Conservation (phyloP, 257 asterid genomes). For the Nemophila menziesii region DNA sequence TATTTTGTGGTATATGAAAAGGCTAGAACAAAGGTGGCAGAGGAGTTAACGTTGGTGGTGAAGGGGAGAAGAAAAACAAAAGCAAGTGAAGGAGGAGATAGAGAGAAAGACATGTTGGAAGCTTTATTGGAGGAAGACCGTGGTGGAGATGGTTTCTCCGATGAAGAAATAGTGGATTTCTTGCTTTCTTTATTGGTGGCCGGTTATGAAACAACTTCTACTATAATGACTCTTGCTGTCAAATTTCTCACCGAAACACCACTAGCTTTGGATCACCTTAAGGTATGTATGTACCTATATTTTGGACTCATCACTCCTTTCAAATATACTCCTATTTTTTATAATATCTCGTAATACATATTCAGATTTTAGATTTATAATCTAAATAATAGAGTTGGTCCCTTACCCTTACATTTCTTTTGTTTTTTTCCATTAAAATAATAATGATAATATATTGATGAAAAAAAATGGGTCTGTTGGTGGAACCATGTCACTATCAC, state of each 20-base stretch:
- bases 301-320: too few species aligned
- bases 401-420: not conserved
- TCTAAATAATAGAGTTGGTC: not conserved
- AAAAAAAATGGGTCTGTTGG: not conserved
- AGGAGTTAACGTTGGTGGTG: conserved; percentile 79
- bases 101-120: conserved; percentile 78
- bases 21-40: conserved; percentile 96
- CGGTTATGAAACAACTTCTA: conserved; percentile 92
- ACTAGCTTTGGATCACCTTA: conserved; percentile 62
- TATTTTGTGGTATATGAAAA: conserved; percentile 18
- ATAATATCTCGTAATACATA: too few species aligned
- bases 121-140: conserved; percentile 81
- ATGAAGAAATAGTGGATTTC: conserved; percentile 89
- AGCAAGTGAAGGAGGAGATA: conserved; percentile 42
- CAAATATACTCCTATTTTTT: too few species aligned
- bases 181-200: conserved; percentile 89
- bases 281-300: conserved; percentile 28
- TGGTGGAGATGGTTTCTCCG: conserved; percentile 55
- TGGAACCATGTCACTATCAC: conserved; percentile 29
- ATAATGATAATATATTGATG: not conserved
- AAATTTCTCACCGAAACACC: conserved; percentile 81
- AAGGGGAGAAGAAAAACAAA: conserved; percentile 49
- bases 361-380: not conserved
- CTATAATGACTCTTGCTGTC: conserved; percentile 90
- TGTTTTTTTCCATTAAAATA: not conserved